Base-by-base conservation (phyloP, 768 basidiomycete species). In the Amanita inopinata region DNA sequence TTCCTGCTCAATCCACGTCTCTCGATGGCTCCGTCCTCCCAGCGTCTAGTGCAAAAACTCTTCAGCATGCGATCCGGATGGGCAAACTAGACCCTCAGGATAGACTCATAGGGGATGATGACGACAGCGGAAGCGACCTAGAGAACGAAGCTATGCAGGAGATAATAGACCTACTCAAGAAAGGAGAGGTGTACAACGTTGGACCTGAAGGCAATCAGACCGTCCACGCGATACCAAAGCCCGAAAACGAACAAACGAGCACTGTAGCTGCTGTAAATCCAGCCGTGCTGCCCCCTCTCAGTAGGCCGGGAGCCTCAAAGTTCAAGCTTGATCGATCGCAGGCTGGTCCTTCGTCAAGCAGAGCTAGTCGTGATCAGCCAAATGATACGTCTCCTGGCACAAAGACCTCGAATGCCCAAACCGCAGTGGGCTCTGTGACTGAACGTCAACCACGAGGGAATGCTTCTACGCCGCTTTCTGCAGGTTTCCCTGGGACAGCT, bases 71-170 rank as follows among this genome's bases (percentile, higher is more conserved):
- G 1, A 64, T 83, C 38, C 67, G 69, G 24, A 60, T 70, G n/a
- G 79, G 80, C 6, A 78, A 71, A 53, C 48, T 79, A 22, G 74
- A 78, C 49, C 55, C 59, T 4, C 59, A 70, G 17, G 59, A 64
- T 27, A 65, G 59, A 12, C 63, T 83, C 6, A 62, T 76, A 12
- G 77, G 73, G 3, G 68, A 62, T n/a, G 67, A 65, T 41, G 64
- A 61, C 22, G 75, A 76, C 35, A 79, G 76, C 40, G 76, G 60
- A 23, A 76, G 71, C 37, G 79, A 80, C 43, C 66, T 70, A 15
- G 76, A 76, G 50, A 69, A 65, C 31, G 67, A 69, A 43, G 57
- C 51, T 12, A 55, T 69, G 46, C 71, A 70, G 53, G 75, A 77
- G 47, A 58, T 76, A 5, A 52, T 76, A 20, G 69, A 74, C 15